A percentile compares a stretch with the other conserved stretches of the same genome.
phyloP scores from a whole-genome alignment of 441 rosid species.

The Populus hybrid region DNA sequence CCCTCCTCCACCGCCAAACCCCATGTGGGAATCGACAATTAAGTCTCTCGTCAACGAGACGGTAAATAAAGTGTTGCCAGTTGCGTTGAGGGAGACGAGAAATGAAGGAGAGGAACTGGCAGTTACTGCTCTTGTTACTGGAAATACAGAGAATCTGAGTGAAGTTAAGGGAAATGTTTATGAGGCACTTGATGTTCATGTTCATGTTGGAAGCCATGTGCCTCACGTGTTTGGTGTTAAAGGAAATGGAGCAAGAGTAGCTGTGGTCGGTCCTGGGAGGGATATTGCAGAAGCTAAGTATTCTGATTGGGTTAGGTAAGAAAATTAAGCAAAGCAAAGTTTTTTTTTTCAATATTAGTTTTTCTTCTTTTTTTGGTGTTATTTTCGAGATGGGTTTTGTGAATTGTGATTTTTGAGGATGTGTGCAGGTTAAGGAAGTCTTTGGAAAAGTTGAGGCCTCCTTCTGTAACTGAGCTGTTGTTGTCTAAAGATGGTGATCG shows the following conservation, averaged over 20 bases:
- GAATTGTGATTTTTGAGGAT: constrained; percentile 14
- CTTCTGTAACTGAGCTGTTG: constrained; percentile 65
- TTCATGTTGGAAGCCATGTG: constrained; percentile 56
- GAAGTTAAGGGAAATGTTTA: constrained; percentile 26
- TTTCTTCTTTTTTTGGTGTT: neutral
- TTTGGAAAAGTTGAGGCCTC: constrained; percentile 74
- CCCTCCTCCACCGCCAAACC: neutral
- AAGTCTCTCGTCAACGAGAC: constrained; percentile 44
- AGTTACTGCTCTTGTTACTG: constrained; percentile 62
- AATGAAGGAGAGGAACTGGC: constrained; percentile 62
- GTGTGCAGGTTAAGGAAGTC: constrained; percentile 65
- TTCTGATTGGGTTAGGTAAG: constrained; percentile 87
- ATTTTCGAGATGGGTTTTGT: constrained; percentile 1
- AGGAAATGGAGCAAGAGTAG: constrained; percentile 58
- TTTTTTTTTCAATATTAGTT: neutral
- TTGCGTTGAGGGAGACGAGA: constrained; percentile 36
- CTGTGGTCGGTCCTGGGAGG: constrained; percentile 75
- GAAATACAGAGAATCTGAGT: constrained; percentile 38
- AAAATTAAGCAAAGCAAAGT: neutral
- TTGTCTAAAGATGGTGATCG: constrained; percentile 83
- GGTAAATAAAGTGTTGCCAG: constrained; percentile 37
- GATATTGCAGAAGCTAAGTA: constrained; percentile 68
- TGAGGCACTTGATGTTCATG: constrained; percentile 45
- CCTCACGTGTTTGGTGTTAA: constrained; percentile 47
- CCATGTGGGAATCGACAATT: constrained; percentile 38